Base-by-base conservation (phyloP, 257 asterid species). In the Ilex aquifolium region DNA sequence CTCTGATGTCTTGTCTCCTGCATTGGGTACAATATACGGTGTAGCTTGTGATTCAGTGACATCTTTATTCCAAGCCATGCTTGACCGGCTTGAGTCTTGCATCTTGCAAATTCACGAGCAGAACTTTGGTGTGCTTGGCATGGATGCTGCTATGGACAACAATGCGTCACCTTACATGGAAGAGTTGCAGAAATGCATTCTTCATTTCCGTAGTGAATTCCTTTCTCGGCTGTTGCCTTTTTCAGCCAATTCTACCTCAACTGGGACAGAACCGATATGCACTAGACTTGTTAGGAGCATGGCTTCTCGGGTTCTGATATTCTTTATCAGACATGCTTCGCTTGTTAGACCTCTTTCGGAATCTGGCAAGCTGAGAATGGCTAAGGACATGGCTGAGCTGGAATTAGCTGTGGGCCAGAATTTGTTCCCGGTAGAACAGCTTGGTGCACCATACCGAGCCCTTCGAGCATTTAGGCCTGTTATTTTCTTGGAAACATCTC, bases 351-450 rank as follows among this genome's bases (percentile, higher is more conserved):
- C 99, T 0, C 79, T 93, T 21, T 93, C 97, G 4, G 99, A 93
- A 65, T 90, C 99, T 0, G 99, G 99, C 44, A 93, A 90, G 83
- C 76, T 93, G 57, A 80, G 97, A 82, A 82, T 93, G 97, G 99
- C 99, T 17, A 66, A 88, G 50, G 99, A 93, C 74, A 90, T 93
- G 99, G 97, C 95, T 8, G 97, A 93, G 32, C 87, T 93, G 48
- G 99, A 93, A 75, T 54, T 93, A 54, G 88, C 88, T 0, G 97
- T 93, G 2, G 87, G 85, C 58, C 99, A 92, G 59, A 90, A 93
- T 65, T 66, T 90, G 80, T 93, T 83, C 44, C 99, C 99, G 0
- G 97, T 93, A 3, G 99, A 90, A 65, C 97, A 93, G 57, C 96
- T 93, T 1, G 97, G 97, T 50, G 80, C 90, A 15, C 99, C 99